These are phyloP conservation scores for Trichophyton simii DNA, from an alignment of 2,329 filamentous ascomycete species.

Conservation along the genomic window DNA sequence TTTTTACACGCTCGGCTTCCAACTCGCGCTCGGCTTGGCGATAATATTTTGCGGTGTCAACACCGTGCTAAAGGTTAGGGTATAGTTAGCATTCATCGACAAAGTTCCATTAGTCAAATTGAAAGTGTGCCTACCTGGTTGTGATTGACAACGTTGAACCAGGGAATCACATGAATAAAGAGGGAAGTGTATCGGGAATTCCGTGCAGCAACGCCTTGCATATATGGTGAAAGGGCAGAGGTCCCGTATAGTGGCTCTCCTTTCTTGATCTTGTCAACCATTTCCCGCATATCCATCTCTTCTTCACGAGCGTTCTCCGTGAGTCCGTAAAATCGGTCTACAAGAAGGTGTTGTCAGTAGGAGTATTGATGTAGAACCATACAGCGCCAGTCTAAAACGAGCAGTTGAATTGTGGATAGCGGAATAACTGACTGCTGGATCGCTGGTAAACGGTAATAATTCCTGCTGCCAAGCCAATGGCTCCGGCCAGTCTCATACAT, in stretches of 20 bases:
- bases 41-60: conserved; percentile 98
- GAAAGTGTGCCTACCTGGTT: conserved; percentile 40
- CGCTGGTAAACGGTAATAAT: conserved; percentile 77
- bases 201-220: conserved; percentile 83
- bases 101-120: neutral
- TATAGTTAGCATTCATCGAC: conserved; percentile 10
- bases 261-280: conserved; percentile 91
- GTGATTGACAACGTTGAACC: conserved; percentile 99
- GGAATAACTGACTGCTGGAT: conserved; percentile 57
- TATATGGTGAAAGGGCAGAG: conserved; percentile 65
- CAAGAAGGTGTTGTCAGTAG: conserved; percentile 6
- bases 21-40: conserved; percentile 87
- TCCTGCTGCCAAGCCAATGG: conserved; percentile 61
- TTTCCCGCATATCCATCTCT: conserved; percentile 94
- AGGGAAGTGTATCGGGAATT: conserved; percentile 86
- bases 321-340: conserved; percentile 92
- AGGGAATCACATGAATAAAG: conserved; percentile 74
- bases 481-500: conserved; percentile 65
- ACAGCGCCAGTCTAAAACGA: neutral
- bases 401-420: neutral
- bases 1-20: conserved; percentile 55
- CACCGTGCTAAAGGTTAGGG: conserved; percentile 55
- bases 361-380: too few species aligned
- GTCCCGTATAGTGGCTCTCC: conserved; percentile 82
- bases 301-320: conserved; percentile 83